These are phyloP conservation scores for Salix arbutifolia DNA, from an alignment of 345 rosid genomes.

Conservation along the genomic window DNA sequence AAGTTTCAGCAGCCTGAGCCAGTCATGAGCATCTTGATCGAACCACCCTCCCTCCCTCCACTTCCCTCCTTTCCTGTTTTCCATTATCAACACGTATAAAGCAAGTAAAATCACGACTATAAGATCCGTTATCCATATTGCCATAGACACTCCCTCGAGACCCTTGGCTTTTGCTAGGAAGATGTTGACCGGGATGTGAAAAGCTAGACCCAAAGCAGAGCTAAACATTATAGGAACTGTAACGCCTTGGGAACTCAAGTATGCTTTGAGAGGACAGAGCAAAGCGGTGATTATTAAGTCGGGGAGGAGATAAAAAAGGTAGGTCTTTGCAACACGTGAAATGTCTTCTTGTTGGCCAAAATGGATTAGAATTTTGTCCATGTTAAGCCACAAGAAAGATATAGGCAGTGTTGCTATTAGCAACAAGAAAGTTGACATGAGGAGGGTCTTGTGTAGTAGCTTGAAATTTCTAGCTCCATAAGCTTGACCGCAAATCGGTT, in stretches of 20 bases:
- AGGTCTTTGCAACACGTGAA: slow-evolving; percentile 58
- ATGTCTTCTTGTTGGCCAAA: slow-evolving; percentile 72
- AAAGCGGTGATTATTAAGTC: slow-evolving; percentile 56
- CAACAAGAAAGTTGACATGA: slow-evolving; percentile 54
- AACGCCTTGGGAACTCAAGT: slow-evolving; percentile 72
- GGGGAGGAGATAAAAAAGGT: slow-evolving; percentile 75
- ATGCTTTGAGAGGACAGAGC: slow-evolving; percentile 71
- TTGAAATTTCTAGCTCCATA: slow-evolving; percentile 71
- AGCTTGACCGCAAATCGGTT: slow-evolving; percentile 94
- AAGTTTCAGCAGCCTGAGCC: slow-evolving; percentile 64
- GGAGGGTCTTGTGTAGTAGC: slow-evolving; percentile 80
- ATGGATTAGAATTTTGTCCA: slow-evolving; percentile 50
- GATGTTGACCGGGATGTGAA: slow-evolving; percentile 68
- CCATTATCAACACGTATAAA: slow-evolving; percentile 40
- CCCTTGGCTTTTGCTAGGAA: slow-evolving; percentile 61
- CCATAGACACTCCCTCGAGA: slow-evolving; percentile 69
- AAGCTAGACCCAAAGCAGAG: slow-evolving; percentile 58
- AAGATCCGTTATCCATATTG: slow-evolving; percentile 73
- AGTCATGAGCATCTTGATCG: slow-evolving; percentile 49
- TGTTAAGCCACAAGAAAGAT: slow-evolving; percentile 68
- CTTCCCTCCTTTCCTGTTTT: slow-evolving; percentile 37
- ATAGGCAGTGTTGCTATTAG: slow-evolving; percentile 51
- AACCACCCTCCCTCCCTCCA: slow-evolving; percentile 67
- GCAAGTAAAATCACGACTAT: slow-evolving; percentile 46
- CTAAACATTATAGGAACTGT: slow-evolving; percentile 74